These are phyloP conservation scores for Hemisphaericaspora xylanilytica DNA, from an alignment of 1,139 yeast genomes.

Conservation along the genomic window DNA sequence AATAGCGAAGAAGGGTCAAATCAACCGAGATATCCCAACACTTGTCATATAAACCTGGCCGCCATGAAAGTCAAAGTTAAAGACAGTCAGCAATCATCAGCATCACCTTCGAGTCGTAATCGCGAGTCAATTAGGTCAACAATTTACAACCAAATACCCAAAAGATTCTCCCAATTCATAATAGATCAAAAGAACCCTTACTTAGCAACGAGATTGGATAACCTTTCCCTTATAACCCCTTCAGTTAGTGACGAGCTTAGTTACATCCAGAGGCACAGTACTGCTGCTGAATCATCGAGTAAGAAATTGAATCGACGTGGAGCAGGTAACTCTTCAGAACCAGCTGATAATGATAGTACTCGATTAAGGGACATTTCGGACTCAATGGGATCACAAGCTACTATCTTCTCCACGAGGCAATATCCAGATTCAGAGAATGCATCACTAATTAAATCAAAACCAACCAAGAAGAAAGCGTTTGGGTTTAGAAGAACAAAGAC, in stretches of 20 bases:
- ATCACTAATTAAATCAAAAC: slow-evolving; percentile 4
- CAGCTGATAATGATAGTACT: slow-evolving; percentile 6
- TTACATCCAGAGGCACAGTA: neutral
- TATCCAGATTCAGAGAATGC: slow-evolving; percentile 6
- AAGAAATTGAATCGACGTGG: neutral
- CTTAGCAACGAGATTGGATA: slow-evolving; percentile 25
- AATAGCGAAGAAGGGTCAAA: slow-evolving; percentile 13
- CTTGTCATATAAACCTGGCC: slow-evolving; percentile 9
- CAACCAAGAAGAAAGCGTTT: neutral
- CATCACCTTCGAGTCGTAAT: neutral
- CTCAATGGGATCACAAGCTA: slow-evolving; percentile 46
- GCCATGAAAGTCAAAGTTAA: too few relatives aligned
- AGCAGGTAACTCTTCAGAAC: neutral
- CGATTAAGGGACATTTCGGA: slow-evolving; percentile 28
- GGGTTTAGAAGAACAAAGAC: slow-evolving; percentile 10
- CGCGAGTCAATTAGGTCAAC: neutral
- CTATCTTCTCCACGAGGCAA: slow-evolving; percentile 43
- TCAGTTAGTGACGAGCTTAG: slow-evolving; percentile 23
- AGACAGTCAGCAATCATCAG: too few relatives aligned
- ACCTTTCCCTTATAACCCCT: slow-evolving; percentile 25
- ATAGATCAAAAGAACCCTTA: slow-evolving; percentile 36
- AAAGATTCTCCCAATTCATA: slow-evolving; percentile 42
- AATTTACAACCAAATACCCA: slow-evolving; percentile 36
- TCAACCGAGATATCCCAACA: slow-evolving; percentile 23
- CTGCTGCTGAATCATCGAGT: neutral